Percentiles rank a stretch among this genome's conserved stretches.
phyloP scores from a whole-genome alignment of 176 grass and related monocot species.

The Triticum aestivum region IWGSC_CS_RefSeq_v2.1 NC_057801.1:478482636-478483135 shows the following conservation, averaged over 20 bases:
- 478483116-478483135: conserved; percentile 84
- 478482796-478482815: neutral
- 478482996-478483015: conserved; percentile 92
- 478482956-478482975: conserved; percentile 48
- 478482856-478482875: conserved; percentile 11
- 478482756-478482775: neutral
- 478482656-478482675: neutral
- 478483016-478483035: conserved; percentile 57
- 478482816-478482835: neutral
- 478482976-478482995: conserved; percentile 89
- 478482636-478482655: neutral
- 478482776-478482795: neutral
- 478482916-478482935: conserved; percentile 22
- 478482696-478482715: neutral
- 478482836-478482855: conserved; percentile 35
- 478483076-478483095: conserved; percentile 75
- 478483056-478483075: conserved; percentile 65
- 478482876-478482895: conserved; percentile 80
- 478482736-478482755: neutral
- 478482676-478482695: neutral
- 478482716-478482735: neutral
- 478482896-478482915: conserved; percentile 56
- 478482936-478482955: conserved; percentile 29
- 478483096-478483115: conserved; percentile 80
- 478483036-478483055: conserved; percentile 75